These are phyloP conservation scores for Sphagnum fallax DNA, from an alignment of 228 moss, liverwort and hornwort genomes.

Conservation along the genomic window DNA sequence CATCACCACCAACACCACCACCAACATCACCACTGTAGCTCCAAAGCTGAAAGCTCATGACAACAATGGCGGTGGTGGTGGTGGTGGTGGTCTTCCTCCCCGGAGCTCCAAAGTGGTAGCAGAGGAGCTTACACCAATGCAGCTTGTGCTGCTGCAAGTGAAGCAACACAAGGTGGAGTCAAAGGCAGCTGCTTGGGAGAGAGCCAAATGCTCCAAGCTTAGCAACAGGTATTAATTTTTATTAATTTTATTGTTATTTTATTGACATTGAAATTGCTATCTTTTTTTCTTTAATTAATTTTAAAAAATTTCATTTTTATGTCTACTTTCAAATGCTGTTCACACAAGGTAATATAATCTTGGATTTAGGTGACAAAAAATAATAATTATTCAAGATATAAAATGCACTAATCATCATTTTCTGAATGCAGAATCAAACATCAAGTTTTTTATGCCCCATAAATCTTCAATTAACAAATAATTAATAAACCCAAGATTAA, in stretches of 20 bases:
- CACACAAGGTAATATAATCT: not conserved
- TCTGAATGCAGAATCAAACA: too few relatives aligned
- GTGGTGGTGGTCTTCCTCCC: too few relatives aligned
- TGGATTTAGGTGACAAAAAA: not conserved
- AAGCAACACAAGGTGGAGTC: conserved; percentile 5
- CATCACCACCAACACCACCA: too few relatives aligned
- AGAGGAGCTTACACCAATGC: not conserved
- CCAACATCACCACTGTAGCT: too few relatives aligned
- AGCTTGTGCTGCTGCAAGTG: not conserved
- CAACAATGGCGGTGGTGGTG: too few relatives aligned
- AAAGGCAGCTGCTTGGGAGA: conserved; percentile 31
- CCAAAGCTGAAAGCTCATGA: too few relatives aligned
- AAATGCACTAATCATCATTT: too few relatives aligned
- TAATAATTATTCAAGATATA: not conserved
- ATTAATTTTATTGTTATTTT: not conserved
- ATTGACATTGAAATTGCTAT: not conserved
- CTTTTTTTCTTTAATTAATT: not conserved
- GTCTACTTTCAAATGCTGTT: not conserved
- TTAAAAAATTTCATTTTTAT: not conserved
- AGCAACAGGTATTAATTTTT: conserved; percentile 6
- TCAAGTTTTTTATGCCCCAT: too few relatives aligned
- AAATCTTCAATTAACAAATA: too few relatives aligned
- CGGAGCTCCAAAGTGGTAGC: not conserved
- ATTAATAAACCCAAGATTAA: too few relatives aligned
- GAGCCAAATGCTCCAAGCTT: conserved; percentile 8